Conservation (phyloP, 1,284 basidiomycete species). For the Trichosporon coremiiforme region DNA sequence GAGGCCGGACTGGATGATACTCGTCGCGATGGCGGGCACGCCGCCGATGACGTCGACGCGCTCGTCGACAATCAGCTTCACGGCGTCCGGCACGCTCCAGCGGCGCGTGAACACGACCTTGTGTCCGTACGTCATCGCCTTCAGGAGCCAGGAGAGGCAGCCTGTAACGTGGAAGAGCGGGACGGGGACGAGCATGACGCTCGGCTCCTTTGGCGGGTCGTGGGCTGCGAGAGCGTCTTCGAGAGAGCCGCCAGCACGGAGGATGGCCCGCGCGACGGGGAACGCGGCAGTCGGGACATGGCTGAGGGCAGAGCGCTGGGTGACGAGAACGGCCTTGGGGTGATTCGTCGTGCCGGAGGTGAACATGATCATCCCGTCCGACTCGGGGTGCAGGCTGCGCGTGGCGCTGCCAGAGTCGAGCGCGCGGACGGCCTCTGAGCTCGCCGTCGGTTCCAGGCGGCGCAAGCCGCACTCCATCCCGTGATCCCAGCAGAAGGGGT, state of each 20-base stretch:
- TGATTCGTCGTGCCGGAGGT: constrained; percentile 43
- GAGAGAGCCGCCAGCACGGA: constrained; percentile 40
- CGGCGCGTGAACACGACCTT: constrained; percentile 45
- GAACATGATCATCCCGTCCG: constrained; percentile 49
- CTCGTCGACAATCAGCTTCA: constrained; percentile 41
- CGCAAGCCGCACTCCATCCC: too few relatives aligned
- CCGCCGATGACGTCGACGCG: constrained; percentile 47
- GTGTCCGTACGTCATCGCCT: constrained; percentile 42
- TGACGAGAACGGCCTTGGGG: constrained; percentile 49
- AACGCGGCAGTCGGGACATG: constrained; percentile 42
- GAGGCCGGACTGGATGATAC: constrained; percentile 30
- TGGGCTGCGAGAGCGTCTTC: constrained; percentile 19
- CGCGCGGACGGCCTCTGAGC: neutral
- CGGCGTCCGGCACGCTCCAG: constrained; percentile 44
- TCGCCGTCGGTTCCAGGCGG: neutral
- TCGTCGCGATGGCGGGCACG: constrained; percentile 48
- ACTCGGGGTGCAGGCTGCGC: constrained; percentile 39
- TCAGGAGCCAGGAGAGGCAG: constrained; percentile 50
- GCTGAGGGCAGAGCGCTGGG: constrained; percentile 45
- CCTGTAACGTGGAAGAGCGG: constrained; percentile 54
- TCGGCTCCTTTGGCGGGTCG: constrained; percentile 26
- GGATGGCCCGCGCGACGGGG: constrained; percentile 39
- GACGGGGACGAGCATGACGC: constrained; percentile 43
- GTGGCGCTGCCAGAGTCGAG: constrained; percentile 27
- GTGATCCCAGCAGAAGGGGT: constrained; percentile 8